Percentiles rank a stretch among this genome's conserved stretches.
Conservation (phyloP, 768 basidiomycete genomes). For the Termitomyces sp. region DNA sequence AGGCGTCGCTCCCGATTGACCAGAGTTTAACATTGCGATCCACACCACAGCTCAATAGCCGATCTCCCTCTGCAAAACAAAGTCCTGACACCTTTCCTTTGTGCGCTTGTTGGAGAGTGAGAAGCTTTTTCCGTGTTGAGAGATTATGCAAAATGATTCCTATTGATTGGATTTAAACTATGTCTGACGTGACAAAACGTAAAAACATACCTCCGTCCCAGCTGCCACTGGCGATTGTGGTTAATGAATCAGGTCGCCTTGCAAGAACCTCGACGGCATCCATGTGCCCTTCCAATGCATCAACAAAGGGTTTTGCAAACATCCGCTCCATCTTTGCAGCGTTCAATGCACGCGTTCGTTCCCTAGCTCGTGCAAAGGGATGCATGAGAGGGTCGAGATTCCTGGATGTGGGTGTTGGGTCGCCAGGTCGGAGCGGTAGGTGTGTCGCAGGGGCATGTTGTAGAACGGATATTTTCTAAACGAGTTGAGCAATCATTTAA, state of each 20-base stretch:
- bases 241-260: constrained; percentile 68
- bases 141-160: constrained; percentile 87
- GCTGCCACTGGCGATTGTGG: constrained; percentile 83
- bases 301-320: constrained; percentile 97
- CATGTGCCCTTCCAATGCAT: constrained; percentile 84
- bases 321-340: constrained; percentile 97
- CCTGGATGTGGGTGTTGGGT: constrained; percentile 83
- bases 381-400: constrained; percentile 96
- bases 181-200: not conserved
- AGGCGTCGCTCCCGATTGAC: constrained; percentile 39
- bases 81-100: constrained; percentile 84
- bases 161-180: constrained; percentile 25
- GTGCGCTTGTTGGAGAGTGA: constrained; percentile 68
- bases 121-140: constrained; percentile 47
- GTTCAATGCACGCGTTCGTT: constrained; percentile 90
- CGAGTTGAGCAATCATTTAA: not conserved
- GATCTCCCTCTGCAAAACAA: constrained; percentile 62
- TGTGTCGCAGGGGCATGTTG: constrained; percentile 79
- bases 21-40: constrained; percentile 85
- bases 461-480: constrained; percentile 81
- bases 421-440: constrained; percentile 71
- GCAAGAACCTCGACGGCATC: constrained; percentile 90
- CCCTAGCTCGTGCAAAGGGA: constrained; percentile 89
- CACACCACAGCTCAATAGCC: constrained; percentile 75
- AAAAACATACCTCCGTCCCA: constrained; percentile 87